Evolutionary conservation across 2,329 filamentous ascomycete genomes (phyloP).

Genomic region (Ophiocordyceps australis): DNA sequence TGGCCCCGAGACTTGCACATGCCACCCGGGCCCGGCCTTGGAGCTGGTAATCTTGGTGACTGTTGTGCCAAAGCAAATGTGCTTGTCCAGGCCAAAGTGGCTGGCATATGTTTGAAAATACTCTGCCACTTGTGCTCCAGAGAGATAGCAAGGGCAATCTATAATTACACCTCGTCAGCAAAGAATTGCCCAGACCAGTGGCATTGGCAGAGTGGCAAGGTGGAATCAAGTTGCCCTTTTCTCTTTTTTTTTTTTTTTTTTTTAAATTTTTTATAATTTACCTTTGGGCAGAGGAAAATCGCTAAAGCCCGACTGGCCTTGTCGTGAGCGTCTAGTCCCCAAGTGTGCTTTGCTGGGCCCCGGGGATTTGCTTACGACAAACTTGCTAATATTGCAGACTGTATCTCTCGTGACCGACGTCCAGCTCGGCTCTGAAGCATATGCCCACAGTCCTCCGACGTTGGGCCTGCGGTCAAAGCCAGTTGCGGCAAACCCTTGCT

Average conservation of each 20-base stretch:
- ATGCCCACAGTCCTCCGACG: constrained; percentile 21
- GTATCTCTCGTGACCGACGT: constrained; percentile 1
- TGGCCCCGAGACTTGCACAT: not conserved
- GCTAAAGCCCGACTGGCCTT: constrained; percentile 13
- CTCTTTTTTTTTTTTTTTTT: no score
- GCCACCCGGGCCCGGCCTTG: constrained; percentile 1
- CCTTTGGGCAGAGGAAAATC: constrained; percentile 15
- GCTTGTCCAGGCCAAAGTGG: constrained; percentile 12
- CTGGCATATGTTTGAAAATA: constrained; percentile 16
- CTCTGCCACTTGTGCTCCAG: constrained; percentile 9
- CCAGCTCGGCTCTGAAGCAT: not conserved
- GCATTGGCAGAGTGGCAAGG: not conserved
- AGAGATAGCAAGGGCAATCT: constrained; percentile 7
- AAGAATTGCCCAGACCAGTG: no score
- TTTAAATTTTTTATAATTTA: no score
- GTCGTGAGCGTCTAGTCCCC: not conserved
- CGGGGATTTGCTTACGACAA: constrained; percentile 1
- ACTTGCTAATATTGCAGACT: constrained; percentile 3
- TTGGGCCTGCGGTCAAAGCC: constrained; percentile 22
- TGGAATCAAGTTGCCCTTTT: no score
- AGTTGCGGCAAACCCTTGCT: constrained; percentile 23
- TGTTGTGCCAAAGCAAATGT: constrained; percentile 9
- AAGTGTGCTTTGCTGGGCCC: no score
- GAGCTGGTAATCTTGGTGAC: constrained; percentile 7
- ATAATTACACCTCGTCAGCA: no score